Evolutionary conservation across 768 basidiomycete species (phyloP), one percentile per base, ranked within the genome.

Genomic region (Pisolithus tinctorius): DNA sequence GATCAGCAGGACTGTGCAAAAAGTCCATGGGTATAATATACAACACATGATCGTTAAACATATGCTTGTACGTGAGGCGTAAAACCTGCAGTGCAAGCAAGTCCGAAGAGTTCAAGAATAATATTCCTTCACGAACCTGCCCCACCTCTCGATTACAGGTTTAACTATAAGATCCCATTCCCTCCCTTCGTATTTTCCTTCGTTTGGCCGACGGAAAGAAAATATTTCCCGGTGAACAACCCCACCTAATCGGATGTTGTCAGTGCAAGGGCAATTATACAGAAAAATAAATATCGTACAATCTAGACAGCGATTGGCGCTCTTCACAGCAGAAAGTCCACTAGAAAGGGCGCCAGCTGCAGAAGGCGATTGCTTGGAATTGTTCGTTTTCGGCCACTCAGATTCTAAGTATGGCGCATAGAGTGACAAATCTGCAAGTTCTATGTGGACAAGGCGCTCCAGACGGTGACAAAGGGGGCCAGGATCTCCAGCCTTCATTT

Each of bases 121-220:
- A 47, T 62, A 58, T 55, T 67, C 62, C 45, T 60, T 52, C n/a
- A 79, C 72, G 53, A 87, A 92, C 26, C 54, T 70, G 2, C 84
- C 89, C 89, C 89, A 92, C 47, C 80, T 80, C 62, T 86, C 80
- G 47, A 92, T 79, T 5, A 90, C 80, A 39, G 86, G 86, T 55
- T 79, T 81, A 37, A 92, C 85, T 29, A 91, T 74, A 11, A 66
- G 54, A 48, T 88, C 84, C 84, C 85, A 91, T 65, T 91, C 90
- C 55, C 72, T 79, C 6, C 81, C 82, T 53, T 77, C 73, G 58
- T 81, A 77, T 30, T 51, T 63, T 0, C 86, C 86, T 9, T 61
- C 65, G 37, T 63, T 69, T 47, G 81, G 75, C 40, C 82, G 76
- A 40, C 68, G 67, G 59, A 93, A 88, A 37, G 84, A 70, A 62